Percentiles rank a stretch among this genome's conserved stretches.
Conservation (phyloP, 345 rosid species). For the Eucalyptus cladocalyx region DNA sequence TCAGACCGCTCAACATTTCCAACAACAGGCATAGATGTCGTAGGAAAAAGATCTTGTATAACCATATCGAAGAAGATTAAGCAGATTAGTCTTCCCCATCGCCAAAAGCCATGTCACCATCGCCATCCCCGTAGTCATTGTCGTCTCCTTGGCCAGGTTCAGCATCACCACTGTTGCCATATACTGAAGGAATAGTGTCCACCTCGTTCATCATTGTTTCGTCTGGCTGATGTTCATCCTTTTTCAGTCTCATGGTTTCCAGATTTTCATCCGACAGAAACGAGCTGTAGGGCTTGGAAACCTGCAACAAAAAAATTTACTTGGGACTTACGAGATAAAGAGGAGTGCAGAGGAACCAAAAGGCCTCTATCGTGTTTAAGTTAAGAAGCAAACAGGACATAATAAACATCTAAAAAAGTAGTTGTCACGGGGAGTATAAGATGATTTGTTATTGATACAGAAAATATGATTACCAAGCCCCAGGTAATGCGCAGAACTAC, state of each 20-base stretch:
- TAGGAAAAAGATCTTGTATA: not conserved
- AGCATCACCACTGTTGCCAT: slow-evolving; percentile 8
- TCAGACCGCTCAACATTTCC: not conserved
- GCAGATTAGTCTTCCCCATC: slow-evolving; percentile 7
- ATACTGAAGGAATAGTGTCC: slow-evolving; percentile 4
- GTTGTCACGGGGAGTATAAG: not conserved
- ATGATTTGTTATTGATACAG: not conserved
- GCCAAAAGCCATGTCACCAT: slow-evolving; percentile 1
- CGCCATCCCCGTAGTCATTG: slow-evolving; percentile 27
- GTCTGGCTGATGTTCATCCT: not conserved
- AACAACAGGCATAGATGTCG: not conserved
- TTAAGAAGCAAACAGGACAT: not conserved
- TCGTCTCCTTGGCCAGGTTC: slow-evolving; percentile 41
- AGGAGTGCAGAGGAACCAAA: not conserved
- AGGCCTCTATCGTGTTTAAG: not conserved
- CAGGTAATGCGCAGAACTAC: not conserved
- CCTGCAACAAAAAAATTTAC: slow-evolving; percentile 24
- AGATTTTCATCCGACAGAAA: slow-evolving; percentile 56
- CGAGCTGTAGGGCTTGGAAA: slow-evolving; percentile 53
- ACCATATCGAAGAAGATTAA: not conserved
- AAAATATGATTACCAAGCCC: not conserved
- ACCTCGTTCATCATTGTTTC: slow-evolving; percentile 10
- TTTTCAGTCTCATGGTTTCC: slow-evolving; percentile 24
- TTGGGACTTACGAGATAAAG: not conserved
- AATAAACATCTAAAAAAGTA: not conserved